Evolutionary conservation across 805 yeast species (phyloP).

Genomic region (Monosporozyma solicola): DNA sequence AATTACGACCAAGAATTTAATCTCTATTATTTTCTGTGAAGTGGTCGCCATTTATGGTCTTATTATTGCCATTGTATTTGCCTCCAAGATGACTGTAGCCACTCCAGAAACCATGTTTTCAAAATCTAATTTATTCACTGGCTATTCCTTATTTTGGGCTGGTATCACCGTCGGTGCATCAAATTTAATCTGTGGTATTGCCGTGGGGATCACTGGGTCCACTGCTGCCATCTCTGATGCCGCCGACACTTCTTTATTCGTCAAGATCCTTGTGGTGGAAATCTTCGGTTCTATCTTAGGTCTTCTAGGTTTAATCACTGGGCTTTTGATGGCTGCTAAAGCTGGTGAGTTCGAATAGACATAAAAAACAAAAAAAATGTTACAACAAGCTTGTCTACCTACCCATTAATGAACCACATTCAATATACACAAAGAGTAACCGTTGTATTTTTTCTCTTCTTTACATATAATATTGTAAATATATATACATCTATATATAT

Average conservation of each 20-base stretch:
- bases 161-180: constrained; percentile 92
- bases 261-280: constrained; percentile 92
- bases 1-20: constrained; percentile 93
- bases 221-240: constrained; percentile 99
- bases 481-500: not conserved
- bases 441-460: not conserved
- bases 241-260: constrained; percentile 90
- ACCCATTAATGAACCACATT: not conserved
- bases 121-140: constrained; percentile 86
- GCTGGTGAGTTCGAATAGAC: constrained; percentile 72
- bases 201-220: constrained; percentile 95
- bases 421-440: too few relatives aligned
- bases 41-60: constrained; percentile 98
- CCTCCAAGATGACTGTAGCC: constrained; percentile 74
- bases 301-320: constrained; percentile 91
- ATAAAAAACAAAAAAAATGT: not conserved
- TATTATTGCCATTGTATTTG: constrained; percentile 94
- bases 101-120: constrained; percentile 53
- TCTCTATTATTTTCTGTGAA: constrained; percentile 96
- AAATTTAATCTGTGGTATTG: constrained; percentile 91
- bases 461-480: not conserved
- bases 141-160: constrained; percentile 95
- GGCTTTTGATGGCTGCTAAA: constrained; percentile 92
- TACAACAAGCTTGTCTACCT: not conserved
- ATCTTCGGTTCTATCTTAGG: constrained; percentile 96